Evolutionary conservation across 352 stramenopile genomes (phyloP).

Genomic region (Phytopythium delawarense): DNA sequence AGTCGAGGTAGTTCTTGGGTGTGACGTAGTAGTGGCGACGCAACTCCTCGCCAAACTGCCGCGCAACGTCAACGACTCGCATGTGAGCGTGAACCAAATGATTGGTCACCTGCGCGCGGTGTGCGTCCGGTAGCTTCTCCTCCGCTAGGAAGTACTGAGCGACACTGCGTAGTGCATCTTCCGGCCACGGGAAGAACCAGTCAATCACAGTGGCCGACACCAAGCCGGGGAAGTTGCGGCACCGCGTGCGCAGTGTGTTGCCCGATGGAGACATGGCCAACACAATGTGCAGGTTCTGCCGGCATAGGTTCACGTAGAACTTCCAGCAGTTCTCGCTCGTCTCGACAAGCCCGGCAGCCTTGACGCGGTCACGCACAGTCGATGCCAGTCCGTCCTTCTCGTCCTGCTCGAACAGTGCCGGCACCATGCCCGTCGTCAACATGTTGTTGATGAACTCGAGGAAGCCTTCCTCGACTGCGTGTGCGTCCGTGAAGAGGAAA

Average conservation of each 20-base stretch:
- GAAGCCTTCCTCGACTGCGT: slow-evolving; percentile 95
- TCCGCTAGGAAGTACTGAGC: slow-evolving; percentile 92
- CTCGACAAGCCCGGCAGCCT: slow-evolving; percentile 84
- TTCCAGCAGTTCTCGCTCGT: slow-evolving; percentile 94
- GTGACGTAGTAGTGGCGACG: slow-evolving; percentile 96
- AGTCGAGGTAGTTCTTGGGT: slow-evolving; percentile 96
- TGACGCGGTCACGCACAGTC: slow-evolving; percentile 86
- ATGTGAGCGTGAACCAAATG: slow-evolving; percentile 92
- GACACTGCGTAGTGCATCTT: slow-evolving; percentile 91
- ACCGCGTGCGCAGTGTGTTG: slow-evolving; percentile 91
- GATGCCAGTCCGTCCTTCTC: slow-evolving; percentile 87
- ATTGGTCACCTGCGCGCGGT: slow-evolving; percentile 77
- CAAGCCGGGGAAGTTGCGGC: slow-evolving; percentile 93
- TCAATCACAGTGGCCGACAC: slow-evolving; percentile 93
- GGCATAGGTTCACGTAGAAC: slow-evolving; percentile 92
- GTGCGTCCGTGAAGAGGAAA: slow-evolving; percentile 95
- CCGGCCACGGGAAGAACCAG: slow-evolving; percentile 96
- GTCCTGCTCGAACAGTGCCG: slow-evolving; percentile 90
- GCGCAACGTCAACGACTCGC: slow-evolving; percentile 86
- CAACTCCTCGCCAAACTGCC: slow-evolving; percentile 90
- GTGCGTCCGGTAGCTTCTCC: slow-evolving; percentile 86
- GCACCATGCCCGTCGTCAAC: slow-evolving; percentile 93
- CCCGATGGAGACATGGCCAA: slow-evolving; percentile 94
- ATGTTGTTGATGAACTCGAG: slow-evolving; percentile 98
- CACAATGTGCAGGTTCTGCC: slow-evolving; percentile 93